These are phyloP conservation scores for Leptographium procerum DNA, from an alignment of 2,329 filamentous ascomycete genomes.

Conservation along the genomic window DNA sequence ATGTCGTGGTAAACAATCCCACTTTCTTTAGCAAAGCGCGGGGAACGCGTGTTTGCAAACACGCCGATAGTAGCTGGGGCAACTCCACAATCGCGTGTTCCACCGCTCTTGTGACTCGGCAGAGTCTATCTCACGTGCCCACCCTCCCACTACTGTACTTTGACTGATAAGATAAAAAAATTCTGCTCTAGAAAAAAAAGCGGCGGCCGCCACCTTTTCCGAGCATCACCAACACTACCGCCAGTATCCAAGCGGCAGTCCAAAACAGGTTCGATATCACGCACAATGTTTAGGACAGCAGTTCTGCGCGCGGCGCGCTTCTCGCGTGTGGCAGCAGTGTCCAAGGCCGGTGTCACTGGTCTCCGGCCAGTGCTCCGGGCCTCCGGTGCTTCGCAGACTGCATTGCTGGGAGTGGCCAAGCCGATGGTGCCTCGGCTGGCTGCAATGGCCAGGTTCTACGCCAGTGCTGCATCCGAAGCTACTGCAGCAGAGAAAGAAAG, in stretches of 20 bases:
- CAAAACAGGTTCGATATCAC: neutral
- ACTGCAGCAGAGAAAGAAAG: neutral
- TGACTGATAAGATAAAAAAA: neutral
- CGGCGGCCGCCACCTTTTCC: neutral
- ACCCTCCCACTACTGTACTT: neutral
- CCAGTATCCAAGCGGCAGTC: neutral
- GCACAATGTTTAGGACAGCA: conserved; percentile 12
- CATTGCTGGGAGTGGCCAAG: neutral
- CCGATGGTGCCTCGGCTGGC: neutral
- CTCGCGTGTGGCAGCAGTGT: conserved; percentile 4
- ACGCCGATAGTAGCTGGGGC: conserved; percentile 13
- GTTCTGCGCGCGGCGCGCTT: conserved; percentile 11
- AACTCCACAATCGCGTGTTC: conserved; percentile 5
- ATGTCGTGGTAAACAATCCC: conserved; percentile 10
- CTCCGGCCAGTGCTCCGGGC: conserved; percentile 1
- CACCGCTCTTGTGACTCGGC: neutral
- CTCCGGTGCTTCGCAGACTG: neutral
- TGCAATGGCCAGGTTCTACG: conserved; percentile 4
- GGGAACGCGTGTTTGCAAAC: conserved; percentile 14
- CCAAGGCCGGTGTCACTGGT: conserved; percentile 2
- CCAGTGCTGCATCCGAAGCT: neutral
- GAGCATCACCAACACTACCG: neutral
- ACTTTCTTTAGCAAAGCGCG: conserved; percentile 7
- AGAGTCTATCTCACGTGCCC: neutral
- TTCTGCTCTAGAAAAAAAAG: neutral